Conservation (phyloP, 2,329 filamentous ascomycete species). For the Exophiala aquamarina region DNA sequence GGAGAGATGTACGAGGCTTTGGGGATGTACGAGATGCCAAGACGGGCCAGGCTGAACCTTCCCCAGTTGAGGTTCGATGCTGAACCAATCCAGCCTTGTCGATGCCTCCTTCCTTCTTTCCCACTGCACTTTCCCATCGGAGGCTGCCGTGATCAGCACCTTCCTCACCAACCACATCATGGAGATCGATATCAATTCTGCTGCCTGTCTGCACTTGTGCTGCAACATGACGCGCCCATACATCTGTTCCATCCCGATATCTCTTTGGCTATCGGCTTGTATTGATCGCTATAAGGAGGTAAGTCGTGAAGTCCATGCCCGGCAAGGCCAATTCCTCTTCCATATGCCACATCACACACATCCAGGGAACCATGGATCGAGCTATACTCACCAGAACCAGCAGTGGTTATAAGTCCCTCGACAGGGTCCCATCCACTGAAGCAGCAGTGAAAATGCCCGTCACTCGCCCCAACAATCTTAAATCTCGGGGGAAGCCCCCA, state of each 20-base stretch:
- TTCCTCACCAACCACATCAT: slow-evolving; percentile 11
- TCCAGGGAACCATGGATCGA: slow-evolving; percentile 7
- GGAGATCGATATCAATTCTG: slow-evolving; percentile 13
- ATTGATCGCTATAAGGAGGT: slow-evolving; percentile 17
- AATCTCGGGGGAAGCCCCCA: slow-evolving; percentile 4
- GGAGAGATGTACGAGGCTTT: background rate
- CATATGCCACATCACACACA: background rate
- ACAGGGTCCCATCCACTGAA: slow-evolving; percentile 4
- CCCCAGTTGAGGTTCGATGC: background rate
- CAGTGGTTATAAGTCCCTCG: slow-evolving; percentile 20
- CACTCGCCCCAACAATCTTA: slow-evolving; percentile 3
- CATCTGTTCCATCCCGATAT: background rate
- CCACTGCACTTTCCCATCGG: slow-evolving; percentile 12
- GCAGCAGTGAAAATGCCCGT: background rate
- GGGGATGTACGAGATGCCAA: background rate
- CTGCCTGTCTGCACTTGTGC: slow-evolving; percentile 16
- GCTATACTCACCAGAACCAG: slow-evolving; percentile 13
- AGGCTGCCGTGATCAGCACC: slow-evolving; percentile 14
- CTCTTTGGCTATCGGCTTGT: slow-evolving; percentile 2
- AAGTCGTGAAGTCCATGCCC: too few relatives aligned
- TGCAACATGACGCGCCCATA: slow-evolving; percentile 16
- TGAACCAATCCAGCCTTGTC: background rate
- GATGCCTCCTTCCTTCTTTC: slow-evolving; percentile 4
- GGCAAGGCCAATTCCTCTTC: too few relatives aligned
- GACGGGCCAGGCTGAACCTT: slow-evolving; percentile 17